Conservation (phyloP, 2,329 filamentous ascomycete genomes). For the Xylaria polymorpha region DNA sequence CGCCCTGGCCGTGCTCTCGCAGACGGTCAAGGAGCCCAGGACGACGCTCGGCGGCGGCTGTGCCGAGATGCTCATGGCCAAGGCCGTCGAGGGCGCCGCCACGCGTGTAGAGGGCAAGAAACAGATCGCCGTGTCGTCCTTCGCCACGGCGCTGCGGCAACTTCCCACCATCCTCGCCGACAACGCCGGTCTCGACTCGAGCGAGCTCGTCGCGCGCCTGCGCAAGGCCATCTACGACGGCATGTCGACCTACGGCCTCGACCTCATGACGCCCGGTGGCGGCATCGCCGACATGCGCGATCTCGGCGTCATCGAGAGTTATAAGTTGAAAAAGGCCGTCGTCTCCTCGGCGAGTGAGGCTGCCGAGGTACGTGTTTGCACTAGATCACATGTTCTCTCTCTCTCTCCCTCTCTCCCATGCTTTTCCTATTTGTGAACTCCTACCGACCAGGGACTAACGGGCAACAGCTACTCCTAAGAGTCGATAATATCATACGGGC, state of each 20-base stretch:
- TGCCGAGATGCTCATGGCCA: constrained; percentile 99
- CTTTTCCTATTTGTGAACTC: not conserved
- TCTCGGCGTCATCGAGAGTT: constrained; percentile 94
- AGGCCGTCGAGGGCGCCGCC: constrained; percentile 92
- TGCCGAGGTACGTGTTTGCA: constrained; percentile 77
- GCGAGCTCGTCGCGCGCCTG: constrained; percentile 89
- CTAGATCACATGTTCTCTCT: not conserved
- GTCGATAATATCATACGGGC: constrained; percentile 98
- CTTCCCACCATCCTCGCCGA: constrained; percentile 96
- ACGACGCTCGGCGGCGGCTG: constrained; percentile 96
- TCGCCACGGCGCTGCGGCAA: constrained; percentile 89
- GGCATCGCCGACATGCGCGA: constrained; percentile 97
- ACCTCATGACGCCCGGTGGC: constrained; percentile 88
- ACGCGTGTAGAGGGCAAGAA: constrained; percentile 97
- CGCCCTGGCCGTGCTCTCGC: constrained; percentile 93
- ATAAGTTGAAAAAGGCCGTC: constrained; percentile 98
- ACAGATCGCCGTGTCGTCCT: constrained; percentile 90
- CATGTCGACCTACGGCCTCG: constrained; percentile 90
- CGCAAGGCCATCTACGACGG: constrained; percentile 96
- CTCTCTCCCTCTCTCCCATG: no score
- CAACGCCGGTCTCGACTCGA: constrained; percentile 96
- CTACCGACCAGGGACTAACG: no score
- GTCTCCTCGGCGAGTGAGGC: constrained; percentile 96
- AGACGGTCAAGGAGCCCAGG: constrained; percentile 93
- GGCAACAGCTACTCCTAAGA: constrained; percentile 78